phyloP scores from a whole-genome alignment of 2,329 filamentous ascomycete species.

The Magnaporthales sp. region DNA sequence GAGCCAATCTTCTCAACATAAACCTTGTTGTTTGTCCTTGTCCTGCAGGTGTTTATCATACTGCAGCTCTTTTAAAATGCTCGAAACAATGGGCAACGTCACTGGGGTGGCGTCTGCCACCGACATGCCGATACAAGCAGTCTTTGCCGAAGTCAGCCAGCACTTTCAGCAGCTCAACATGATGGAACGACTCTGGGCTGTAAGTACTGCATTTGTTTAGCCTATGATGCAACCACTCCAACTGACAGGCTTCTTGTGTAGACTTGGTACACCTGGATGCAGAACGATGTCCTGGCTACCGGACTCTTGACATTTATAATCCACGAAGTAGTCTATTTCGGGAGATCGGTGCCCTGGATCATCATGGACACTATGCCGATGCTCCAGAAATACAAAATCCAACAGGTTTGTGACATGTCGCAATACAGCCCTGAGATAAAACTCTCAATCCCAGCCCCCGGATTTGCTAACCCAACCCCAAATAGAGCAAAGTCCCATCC shows the following conservation, averaged over 20 bases:
- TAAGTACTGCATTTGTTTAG: conserved; percentile 26
- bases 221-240: too few species aligned
- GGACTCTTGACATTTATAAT: conserved; percentile 95
- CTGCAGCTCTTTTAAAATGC: background rate
- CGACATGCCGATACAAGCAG: conserved; percentile 19
- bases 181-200: conserved; percentile 81
- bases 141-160: conserved; percentile 56
- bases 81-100: conserved; percentile 3
- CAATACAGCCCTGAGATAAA: conserved; percentile 12
- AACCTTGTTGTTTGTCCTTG: background rate
- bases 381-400: conserved; percentile 90
- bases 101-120: conserved; percentile 1
- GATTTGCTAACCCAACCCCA: background rate
- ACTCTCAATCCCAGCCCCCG: background rate
- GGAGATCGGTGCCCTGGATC: conserved; percentile 82
- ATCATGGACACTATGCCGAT: conserved; percentile 81
- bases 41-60: background rate
- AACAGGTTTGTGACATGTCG: conserved; percentile 37
- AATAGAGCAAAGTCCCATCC: conserved; percentile 82
- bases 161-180: conserved; percentile 82
- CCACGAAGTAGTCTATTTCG: conserved; percentile 94
- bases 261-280: conserved; percentile 98
- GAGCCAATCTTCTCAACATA: background rate
- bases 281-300: conserved; percentile 92
- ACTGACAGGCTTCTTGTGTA: conserved; percentile 16